Base-by-base conservation (phyloP, 75 land plant species). In the Picea sitchensis region DNA sequence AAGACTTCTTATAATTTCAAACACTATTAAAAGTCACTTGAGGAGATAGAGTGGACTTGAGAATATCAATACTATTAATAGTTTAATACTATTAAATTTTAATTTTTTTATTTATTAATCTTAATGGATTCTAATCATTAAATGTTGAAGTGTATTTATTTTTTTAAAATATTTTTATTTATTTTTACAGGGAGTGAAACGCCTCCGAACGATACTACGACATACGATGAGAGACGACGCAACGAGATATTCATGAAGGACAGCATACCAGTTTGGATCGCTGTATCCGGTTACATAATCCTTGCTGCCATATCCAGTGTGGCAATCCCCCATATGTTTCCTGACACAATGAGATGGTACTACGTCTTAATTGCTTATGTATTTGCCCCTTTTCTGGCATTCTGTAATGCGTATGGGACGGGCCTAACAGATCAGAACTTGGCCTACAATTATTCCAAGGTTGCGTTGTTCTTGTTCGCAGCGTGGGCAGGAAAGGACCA, bases 351-450 rank as follows among this genome's bases (percentile, higher is more conserved):
- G 56, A 51, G 93, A 34, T 94, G 96, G 96, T 94, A 92, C 73
- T 84, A 87, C 41, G 86, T 94, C 0, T 3, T 88, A 4, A 75
- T 87, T 1, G 71, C 91, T 18, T 94, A 94, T 69, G 23, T 81
- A 4, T 44, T 87, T 58, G 96, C 94, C 2, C 94, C 96, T 0
- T 65, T 57, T 12, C 78, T 94, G 8, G 96, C 88, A 1, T 94
- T 94, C 79, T 91, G 96, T 78, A 94, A 94, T 83, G 96, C 96
- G 1, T 91, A 89, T 76, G 96, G 96, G 1, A 64, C 85, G 34
- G 94, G 96, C 18, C 82, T 94, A 62, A 94, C 96, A 0, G 96
- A 94, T 67, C 86, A 86, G 90, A 89, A 87, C 75, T 59, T 93
- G 69, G 90, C 93, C 15, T 89, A 89, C 68, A 89, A 87, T 65